Conservation (phyloP, 345 rosid genomes). For the Ceriops zippeliana region DNA sequence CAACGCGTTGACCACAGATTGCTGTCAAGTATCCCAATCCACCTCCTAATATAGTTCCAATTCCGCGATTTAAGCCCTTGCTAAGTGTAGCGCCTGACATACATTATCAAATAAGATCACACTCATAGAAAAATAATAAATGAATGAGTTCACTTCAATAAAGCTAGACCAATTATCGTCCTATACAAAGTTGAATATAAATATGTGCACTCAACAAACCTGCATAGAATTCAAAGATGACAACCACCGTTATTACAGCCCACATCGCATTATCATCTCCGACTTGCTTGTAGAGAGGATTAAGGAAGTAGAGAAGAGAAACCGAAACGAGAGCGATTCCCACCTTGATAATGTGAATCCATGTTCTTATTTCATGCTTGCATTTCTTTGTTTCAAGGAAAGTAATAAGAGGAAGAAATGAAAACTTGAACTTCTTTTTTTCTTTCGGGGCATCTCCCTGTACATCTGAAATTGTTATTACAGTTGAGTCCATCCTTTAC, state of each 20-base stretch:
- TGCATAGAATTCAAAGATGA: slow-evolving; percentile 65
- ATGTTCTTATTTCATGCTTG: slow-evolving; percentile 27
- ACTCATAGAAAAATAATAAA: not conserved
- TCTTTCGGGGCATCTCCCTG: slow-evolving; percentile 8
- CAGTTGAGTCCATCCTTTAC: slow-evolving; percentile 34
- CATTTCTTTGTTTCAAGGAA: slow-evolving; percentile 20
- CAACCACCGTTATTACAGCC: slow-evolving; percentile 83
- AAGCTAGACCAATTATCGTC: not conserved
- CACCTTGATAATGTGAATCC: slow-evolving; percentile 56
- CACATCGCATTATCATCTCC: slow-evolving; percentile 70
- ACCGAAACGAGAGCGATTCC: slow-evolving; percentile 61
- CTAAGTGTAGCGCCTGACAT: slow-evolving; percentile 62
- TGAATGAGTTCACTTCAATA: not conserved
- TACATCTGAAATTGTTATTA: slow-evolving; percentile 34
- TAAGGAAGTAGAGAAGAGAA: slow-evolving; percentile 55
- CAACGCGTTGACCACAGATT: slow-evolving; percentile 37
- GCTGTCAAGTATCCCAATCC: slow-evolving; percentile 56
- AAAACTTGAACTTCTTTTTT: slow-evolving; percentile 13
- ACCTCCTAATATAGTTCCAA: slow-evolving; percentile 63
- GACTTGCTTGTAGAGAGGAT: slow-evolving; percentile 48
- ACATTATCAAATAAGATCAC: not conserved
- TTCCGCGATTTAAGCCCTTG: slow-evolving; percentile 64
- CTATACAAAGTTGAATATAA: not conserved
- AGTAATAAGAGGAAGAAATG: slow-evolving; percentile 7
- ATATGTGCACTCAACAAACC: slow-evolving; percentile 33